Evolutionary conservation across 2,329 filamentous ascomycete genomes (phyloP), one percentile per base, ranked within the genome.

Genomic region (Amesomyces nigricolor): DNA sequence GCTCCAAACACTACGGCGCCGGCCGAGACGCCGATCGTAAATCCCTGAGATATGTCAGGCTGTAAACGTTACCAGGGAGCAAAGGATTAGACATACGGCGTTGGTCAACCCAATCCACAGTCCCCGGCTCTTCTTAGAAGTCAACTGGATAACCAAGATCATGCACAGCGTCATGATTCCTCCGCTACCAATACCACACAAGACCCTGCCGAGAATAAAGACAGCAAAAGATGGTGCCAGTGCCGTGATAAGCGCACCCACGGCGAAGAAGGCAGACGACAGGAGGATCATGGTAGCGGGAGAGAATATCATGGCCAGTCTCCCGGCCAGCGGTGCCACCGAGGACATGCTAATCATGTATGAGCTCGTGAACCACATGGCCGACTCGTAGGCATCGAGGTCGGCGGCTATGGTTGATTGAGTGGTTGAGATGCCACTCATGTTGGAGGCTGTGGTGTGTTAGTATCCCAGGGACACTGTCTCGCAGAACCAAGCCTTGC

Each of bases 331-430:
- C 0, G 89, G 88, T 0, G 85, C 81, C 11, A 88, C 70, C 11
- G 76, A 78, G 29, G 79, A 89, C 79, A 77, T 76, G 62, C 73
- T 68, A 58, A 81, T 77, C 47, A 94, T 76, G 67, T 89, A 95
- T 2, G 86, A 78, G 32, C 87, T 89, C 7, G 87, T 90, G 67
- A 94, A 90, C 89, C 89, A 95, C 69, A 83, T 87, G 37, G 83
- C 84, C 53, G 83, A 75, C 54, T 85, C 82, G 64, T 89, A 91
- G 1, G 87, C 82, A 69, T 88, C 77, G 2, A 95, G 75, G 61
- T 92, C 88, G 7, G 78, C 79, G 2, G 89, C 88, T 61, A 95
- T 89, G 48, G 77, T 77, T 7, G 85, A 88, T 71, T 94, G 89
- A 1, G 87, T 88, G 54, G 90, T 91, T 5, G 88, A 88, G 66